Evolutionary conservation across 345 rosid genomes (phyloP), one percentile per base, ranked within the genome.

Genomic region (Citrus inodora): DNA sequence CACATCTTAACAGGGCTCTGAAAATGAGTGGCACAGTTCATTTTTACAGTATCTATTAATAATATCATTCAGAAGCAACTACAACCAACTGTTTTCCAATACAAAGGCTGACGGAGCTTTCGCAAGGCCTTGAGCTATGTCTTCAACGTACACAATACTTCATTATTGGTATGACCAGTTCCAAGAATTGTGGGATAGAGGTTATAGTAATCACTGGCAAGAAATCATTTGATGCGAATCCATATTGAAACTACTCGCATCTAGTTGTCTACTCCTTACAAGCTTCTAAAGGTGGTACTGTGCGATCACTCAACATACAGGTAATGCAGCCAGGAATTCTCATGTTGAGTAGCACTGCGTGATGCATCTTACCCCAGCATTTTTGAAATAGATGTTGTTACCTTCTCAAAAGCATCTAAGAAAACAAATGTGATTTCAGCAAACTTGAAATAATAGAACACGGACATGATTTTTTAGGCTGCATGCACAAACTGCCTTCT

Each of bases 311-410:
- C 91, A 84, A 7, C 89, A 87, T 0, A 82, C 83, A 24, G 90
- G 0, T 86, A 22, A 91, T 78, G 40, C 90, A 85, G 35, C 93
- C 95, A 10, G 58, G 80, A 51, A 62, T 19, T 61, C 78, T 87
- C 95, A 88, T 91, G 87, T 91, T 91, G 35, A 64, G 70, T 8
- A 88, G 76, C 42, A 85, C 95, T 3, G 92, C 90, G 40, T 88
- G 90, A 46, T 89, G 86, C 90, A 88, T 91, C 58, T 86, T 85
- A 7, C 92, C 92, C 93, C 2, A 38, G 2, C 42, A 38, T 38
- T 88, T 62, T 85, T 90, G 9, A 87, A 89, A 65, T 89, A 88
- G 67, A 89, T 85, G 65, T 86, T 92, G 4, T 87, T 89, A 59
- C 92, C 91, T 80, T 87, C 79, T 13, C 88, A 88, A 66, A 88